phyloP scores from a whole-genome alignment of 768 basidiomycete species.

The Ramaria rubella region DNA sequence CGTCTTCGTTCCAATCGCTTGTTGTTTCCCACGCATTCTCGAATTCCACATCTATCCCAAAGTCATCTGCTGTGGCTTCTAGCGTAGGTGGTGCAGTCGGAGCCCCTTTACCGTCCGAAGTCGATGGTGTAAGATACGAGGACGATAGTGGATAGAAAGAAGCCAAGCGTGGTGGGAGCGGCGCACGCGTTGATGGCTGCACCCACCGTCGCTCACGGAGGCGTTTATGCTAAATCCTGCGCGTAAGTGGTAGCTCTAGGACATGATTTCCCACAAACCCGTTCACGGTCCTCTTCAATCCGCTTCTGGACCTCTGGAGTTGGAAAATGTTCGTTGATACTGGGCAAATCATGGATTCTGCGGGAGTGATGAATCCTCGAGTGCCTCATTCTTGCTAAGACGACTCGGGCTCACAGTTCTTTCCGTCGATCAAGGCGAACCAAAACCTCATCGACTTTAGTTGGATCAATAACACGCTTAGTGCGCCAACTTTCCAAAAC shows the following conservation, averaged over 20 bases:
- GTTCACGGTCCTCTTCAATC: conserved; percentile 88
- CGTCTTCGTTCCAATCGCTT: conserved; percentile 88
- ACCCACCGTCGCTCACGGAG: conserved; percentile 89
- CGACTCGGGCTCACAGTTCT: conserved; percentile 10
- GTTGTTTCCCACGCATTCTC: conserved; percentile 88
- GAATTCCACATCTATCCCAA: conserved; percentile 73
- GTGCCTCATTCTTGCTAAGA: neutral
- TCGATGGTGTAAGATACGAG: neutral
- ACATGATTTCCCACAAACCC: conserved; percentile 28
- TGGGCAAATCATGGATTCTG: conserved; percentile 9
- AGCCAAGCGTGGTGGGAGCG: conserved; percentile 38
- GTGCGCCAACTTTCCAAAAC: conserved; percentile 89
- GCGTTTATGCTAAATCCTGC: conserved; percentile 56
- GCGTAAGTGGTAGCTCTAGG: neutral
- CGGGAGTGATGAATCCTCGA: neutral
- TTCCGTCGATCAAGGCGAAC: conserved; percentile 46
- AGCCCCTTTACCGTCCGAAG: neutral
- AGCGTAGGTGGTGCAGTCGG: neutral
- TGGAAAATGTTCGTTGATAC: conserved; percentile 10
- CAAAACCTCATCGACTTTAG: conserved; percentile 67
- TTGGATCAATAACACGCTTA: conserved; percentile 77
- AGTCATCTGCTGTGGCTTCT: conserved; percentile 33
- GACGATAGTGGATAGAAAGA: conserved; percentile 50
- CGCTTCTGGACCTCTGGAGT: conserved; percentile 65
- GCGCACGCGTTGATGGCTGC: conserved; percentile 38